A percentile compares a stretch with the other conserved stretches of the same genome.
phyloP scores from a whole-genome alignment of 306 rosid species.

The Elaeagnus macrophylla region DNA sequence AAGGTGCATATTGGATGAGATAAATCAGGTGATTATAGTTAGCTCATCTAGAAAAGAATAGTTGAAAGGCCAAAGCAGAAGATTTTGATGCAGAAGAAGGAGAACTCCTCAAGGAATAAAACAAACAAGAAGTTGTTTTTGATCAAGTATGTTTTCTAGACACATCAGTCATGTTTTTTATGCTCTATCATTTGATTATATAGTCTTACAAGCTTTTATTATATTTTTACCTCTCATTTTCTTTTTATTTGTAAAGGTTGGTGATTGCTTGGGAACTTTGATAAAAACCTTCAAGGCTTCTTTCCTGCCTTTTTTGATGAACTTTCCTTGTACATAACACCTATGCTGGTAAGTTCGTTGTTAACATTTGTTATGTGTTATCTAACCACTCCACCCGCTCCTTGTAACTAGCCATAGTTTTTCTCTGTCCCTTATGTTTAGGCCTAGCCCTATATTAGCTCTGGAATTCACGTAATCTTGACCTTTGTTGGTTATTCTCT shows the following conservation, averaged over 20 bases:
- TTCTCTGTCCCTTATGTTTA: no score
- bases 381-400: background rate
- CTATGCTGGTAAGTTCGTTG: slow-evolving; percentile 91
- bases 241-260: slow-evolving; percentile 48
- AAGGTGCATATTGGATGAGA: slow-evolving; percentile 73
- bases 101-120: slow-evolving; percentile 88
- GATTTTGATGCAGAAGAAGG: slow-evolving; percentile 96
- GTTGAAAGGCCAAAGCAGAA: slow-evolving; percentile 78
- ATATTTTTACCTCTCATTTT: slow-evolving; percentile 9
- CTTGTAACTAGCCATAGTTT: no score
- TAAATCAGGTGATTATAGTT: slow-evolving; percentile 86
- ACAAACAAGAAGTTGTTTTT: slow-evolving; percentile 99
- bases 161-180: background rate
- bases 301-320: slow-evolving; percentile 91
- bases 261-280: slow-evolving; percentile 95
- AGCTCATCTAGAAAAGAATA: slow-evolving; percentile 88
- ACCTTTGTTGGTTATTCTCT: no score
- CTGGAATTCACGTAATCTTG: no score
- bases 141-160: slow-evolving; percentile 63
- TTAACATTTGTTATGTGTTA: background rate
- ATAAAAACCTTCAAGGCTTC: slow-evolving; percentile 90
- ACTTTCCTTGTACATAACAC: slow-evolving; percentile 84
- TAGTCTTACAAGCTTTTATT: background rate
- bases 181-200: background rate
- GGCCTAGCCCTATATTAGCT: no score